Evolutionary conservation across 208 protist species (phyloP), one percentile per base, ranked within the genome.

Genomic region (Trypanosoma platydactyli): DNA sequence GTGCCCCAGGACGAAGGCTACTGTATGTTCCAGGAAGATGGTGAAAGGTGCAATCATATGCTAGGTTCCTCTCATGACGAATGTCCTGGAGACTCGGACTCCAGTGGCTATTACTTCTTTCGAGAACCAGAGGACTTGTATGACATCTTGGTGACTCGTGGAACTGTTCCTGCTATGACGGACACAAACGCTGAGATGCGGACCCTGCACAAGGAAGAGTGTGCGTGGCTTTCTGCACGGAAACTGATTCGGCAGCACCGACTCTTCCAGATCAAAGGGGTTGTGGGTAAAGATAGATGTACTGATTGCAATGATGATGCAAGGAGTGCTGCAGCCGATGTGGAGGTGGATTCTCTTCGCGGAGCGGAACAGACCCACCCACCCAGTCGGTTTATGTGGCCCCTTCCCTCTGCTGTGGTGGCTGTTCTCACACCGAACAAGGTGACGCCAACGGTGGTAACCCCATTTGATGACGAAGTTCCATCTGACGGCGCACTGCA

Each of bases 121-220:
- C 57, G 70, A 38, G 67, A 48, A 40, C 18, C 33, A 3, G 60
- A 68, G 15, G 60, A 68, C 12, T 53, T 81, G 25, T 81, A 76
- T 48, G 22, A 25, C 38, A 29, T 67, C 38, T 51, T 81, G 7
- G 61, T 79, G 13, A 57, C 29, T 18, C 22, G 54, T 5, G 54
- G 53, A 57, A 27, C 63, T 49, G 24, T 53, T 24, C 74, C 71
- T n/a, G 71, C 71, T 38, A 53, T 85, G 0, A 70, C 83, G 1
- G 77, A 83, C 41, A 89, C 77, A n/a, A 86, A 89, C 55, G 71
- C 70, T 12, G 77, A 89, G 30, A 85, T 89, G 76, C 77, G 70
- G 30, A 50, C 54, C 6, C 35, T 85, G 12, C 81, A 89, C 58
- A 68, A 69, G 16, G 68, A 73, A 24, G 83, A 89, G 58, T 45